Base-by-base conservation (phyloP, 192 early-diverging fungal species). In the Coemansia sp. region DNA sequence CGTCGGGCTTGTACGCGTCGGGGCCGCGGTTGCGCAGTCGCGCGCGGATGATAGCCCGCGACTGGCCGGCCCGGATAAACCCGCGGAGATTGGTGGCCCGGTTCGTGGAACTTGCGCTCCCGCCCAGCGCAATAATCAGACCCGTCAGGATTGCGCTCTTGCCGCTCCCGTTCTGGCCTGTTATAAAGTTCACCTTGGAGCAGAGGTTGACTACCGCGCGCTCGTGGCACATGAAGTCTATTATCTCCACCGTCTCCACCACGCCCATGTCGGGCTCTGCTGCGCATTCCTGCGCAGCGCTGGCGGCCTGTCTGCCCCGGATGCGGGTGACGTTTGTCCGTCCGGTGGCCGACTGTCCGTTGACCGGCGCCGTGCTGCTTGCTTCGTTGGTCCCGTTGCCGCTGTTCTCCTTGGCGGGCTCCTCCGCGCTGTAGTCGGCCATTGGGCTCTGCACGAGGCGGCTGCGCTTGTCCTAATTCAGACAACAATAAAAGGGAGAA, bases 141-240 rank as follows among this genome's bases (percentile, higher is more conserved):
- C 88, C 96, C 0, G 95, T 97, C 40, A 99, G 80, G 60, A 98
- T 93, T 38, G 96, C 95, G 72, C 91, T 93, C 77, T 99, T 99
- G n/a, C 97, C 97, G 74, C 91, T 93, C 61, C 96, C 97, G 72
- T 98, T 99, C 65, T 97, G 94, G 11, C 97, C 97, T 59, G 94
- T 93, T 41, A 99, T 89, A 79, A 99, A 99, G 79, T 99, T 98
- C 59, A 99, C 89, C 56, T 93, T 91, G 7, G 92, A 88, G 26
- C 90, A 88, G 64, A 99, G 89, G 45, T 86, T 69, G 4, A 98
- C 89, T 18, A 85, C 84, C 8, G 95, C 85, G 48, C 85, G 87
- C 40, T 89, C 87, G 81, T 99, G 97, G 73, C 96, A 98, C 94
- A 99, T 96, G 78, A 98, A 98, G 70, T 99, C 93, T 19, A 84